Percentiles rank a stretch among this genome's conserved stretches.
These are phyloP conservation scores for Solanum pimpinellifolium DNA, from an alignment of 257 asterid genomes.

Conservation along the genomic window DNA sequence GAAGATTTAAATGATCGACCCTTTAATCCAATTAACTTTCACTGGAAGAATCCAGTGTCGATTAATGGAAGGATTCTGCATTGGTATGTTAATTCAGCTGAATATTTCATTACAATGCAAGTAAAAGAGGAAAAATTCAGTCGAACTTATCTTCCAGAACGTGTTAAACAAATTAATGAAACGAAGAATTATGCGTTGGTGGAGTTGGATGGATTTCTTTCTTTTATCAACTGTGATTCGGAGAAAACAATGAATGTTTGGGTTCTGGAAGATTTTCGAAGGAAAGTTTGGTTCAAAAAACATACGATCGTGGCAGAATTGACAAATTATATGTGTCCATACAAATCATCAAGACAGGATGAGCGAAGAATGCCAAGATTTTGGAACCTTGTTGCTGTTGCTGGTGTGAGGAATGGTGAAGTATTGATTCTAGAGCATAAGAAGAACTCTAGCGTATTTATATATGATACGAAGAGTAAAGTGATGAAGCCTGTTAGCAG, in stretches of 20 bases:
- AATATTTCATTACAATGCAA: constrained; percentile 6
- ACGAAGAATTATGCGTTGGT: not conserved
- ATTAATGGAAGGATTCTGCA: not conserved
- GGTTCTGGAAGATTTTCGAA: not conserved
- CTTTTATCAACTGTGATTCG: not conserved
- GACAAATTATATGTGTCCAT: not conserved
- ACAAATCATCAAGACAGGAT: not conserved
- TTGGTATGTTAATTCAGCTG: not conserved
- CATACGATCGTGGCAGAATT: not conserved
- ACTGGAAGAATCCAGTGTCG: not conserved
- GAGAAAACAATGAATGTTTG: not conserved
- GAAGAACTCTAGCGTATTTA: not conserved
- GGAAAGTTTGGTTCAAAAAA: constrained; percentile 7
- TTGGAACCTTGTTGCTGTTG: constrained; percentile 3
- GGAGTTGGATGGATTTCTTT: constrained; percentile 2
- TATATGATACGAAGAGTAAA: not conserved
- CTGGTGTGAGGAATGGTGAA: not conserved
- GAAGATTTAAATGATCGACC: not conserved
- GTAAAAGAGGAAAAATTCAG: not conserved
- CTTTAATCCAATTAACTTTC: not conserved
- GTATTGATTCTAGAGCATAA: not conserved
- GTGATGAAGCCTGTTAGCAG: not conserved
- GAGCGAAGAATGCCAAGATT: not conserved
- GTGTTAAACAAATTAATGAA: not conserved
- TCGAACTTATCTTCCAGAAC: not conserved